Evolutionary conservation across 2,329 filamentous ascomycete genomes (phyloP).

Genomic region (Fusarium anguioides): DNA sequence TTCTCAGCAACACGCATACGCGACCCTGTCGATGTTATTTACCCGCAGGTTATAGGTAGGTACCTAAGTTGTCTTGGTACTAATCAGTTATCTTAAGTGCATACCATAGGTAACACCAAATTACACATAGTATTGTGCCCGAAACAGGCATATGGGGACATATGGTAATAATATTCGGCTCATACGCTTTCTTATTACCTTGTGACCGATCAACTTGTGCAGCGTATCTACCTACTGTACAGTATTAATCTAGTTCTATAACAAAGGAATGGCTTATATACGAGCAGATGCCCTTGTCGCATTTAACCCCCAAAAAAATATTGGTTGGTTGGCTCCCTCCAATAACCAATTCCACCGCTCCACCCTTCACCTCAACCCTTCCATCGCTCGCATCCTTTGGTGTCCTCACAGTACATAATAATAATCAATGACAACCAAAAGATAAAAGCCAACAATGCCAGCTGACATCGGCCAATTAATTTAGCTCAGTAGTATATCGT

Average conservation of each 20-base stretch:
- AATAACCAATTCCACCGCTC: background rate
- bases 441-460: conserved; percentile 8
- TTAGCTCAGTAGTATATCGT: background rate
- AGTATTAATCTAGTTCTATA: background rate
- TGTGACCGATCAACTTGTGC: background rate
- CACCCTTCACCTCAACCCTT: background rate
- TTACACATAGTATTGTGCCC: conserved; percentile 24
- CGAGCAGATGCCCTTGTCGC: conserved; percentile 5
- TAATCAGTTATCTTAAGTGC: conserved; percentile 23
- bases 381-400: background rate
- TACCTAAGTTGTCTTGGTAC: conserved; percentile 8
- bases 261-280: conserved; percentile 15
- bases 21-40: conserved; percentile 29
- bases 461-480: conserved; percentile 2
- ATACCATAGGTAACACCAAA: conserved; percentile 14
- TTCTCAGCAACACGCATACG: conserved; percentile 25
- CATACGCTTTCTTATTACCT: conserved; percentile 14
- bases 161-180: conserved; percentile 18
- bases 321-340: conserved; percentile 8
- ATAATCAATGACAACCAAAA: background rate
- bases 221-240: background rate
- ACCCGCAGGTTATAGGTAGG: conserved; percentile 7
- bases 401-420: background rate
- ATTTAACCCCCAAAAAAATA: background rate
- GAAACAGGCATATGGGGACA: conserved; percentile 32